phyloP scores from a whole-genome alignment of 2,329 filamentous ascomycete species.

The Trichoderma atrobrunneum region DNA sequence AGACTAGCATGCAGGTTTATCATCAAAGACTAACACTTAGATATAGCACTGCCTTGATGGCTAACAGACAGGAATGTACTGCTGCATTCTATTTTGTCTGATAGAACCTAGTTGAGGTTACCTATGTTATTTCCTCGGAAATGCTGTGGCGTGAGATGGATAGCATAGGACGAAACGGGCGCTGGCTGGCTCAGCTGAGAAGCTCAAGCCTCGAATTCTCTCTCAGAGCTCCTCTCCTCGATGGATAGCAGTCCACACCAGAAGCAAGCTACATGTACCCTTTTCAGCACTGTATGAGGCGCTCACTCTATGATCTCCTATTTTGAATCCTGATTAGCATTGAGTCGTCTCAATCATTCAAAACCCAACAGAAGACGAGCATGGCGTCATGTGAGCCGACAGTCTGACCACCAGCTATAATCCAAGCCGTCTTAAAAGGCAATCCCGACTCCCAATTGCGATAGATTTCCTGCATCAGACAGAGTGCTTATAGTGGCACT shows the following conservation, averaged over 20 bases:
- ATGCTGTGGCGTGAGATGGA: background rate
- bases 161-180: background rate
- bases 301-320: background rate
- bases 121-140: background rate
- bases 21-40: background rate
- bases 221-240: background rate
- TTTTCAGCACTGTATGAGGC: background rate
- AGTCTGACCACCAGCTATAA: background rate
- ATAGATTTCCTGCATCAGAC: background rate
- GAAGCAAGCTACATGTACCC: background rate
- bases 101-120: too few species aligned
- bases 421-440: background rate
- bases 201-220: background rate
- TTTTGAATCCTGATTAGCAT: background rate
- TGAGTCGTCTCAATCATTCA: background rate
- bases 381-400: conserved; percentile 1
- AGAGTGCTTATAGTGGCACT: background rate
- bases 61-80: background rate
- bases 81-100: background rate
- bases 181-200: background rate
- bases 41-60: background rate
- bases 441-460: background rate
- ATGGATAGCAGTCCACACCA: background rate
- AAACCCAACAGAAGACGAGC: background rate
- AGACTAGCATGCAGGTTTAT: background rate